A percentile compares a stretch with the other conserved stretches of the same genome.
Evolutionary conservation across 768 basidiomycete species (phyloP).

Genomic region (Mycena filopes): DNA sequence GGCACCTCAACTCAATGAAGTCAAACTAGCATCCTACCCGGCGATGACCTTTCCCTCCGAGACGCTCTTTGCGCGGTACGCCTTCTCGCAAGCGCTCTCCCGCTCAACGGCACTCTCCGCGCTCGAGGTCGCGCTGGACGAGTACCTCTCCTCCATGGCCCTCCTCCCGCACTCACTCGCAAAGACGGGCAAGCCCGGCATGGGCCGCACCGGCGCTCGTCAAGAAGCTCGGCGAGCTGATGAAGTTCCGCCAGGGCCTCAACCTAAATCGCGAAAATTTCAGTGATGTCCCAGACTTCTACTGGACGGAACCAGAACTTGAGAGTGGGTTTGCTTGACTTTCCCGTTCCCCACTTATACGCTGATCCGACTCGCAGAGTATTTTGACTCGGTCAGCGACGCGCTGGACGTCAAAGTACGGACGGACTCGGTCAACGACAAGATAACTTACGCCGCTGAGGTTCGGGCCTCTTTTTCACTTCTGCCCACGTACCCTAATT

Average conservation of each 20-base stretch:
- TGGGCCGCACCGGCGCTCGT: conserved; percentile 86
- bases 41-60: conserved; percentile 69
- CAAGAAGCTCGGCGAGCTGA: conserved; percentile 90
- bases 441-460: conserved; percentile 91
- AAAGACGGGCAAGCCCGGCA: conserved; percentile 84
- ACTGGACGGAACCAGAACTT: conserved; percentile 93
- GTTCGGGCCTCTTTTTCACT: conserved; percentile 39
- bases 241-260: conserved; percentile 91
- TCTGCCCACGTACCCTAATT: background rate
- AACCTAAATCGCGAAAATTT: conserved; percentile 93
- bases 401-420: conserved; percentile 90
- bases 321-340: conserved; percentile 64
- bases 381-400: conserved; percentile 85
- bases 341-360: background rate
- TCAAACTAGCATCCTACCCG: conserved; percentile 57
- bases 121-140: conserved; percentile 85
- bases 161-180: conserved; percentile 80
- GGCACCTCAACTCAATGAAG: conserved; percentile 66
- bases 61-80: conserved; percentile 87
- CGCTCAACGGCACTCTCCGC: conserved; percentile 89
- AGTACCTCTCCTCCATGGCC: conserved; percentile 86
- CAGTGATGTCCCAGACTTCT: conserved; percentile 89
- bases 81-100: conserved; percentile 91
- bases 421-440: conserved; percentile 87
- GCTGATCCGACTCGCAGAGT: conserved; percentile 52